Base-by-base conservation (phyloP, 192 early-diverging fungal genomes). In the Lobulomyces angularis region DNA sequence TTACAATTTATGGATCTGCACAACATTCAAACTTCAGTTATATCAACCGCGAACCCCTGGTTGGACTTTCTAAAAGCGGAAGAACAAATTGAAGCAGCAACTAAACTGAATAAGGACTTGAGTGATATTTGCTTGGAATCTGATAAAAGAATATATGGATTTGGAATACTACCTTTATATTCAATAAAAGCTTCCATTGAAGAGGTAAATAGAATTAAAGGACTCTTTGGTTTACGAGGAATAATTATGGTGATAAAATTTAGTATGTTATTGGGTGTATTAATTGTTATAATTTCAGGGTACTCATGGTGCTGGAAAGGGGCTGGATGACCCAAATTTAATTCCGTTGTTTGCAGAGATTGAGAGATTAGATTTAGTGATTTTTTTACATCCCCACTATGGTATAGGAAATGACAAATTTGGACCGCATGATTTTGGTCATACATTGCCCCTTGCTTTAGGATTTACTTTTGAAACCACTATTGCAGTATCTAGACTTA, bases 371-470 rank as follows among this genome's bases (percentile, higher is more conserved):
- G 18, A 29, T 3, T 27, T 64, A 17, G 37, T 53, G 28, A 16
- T 59, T 2, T 59, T 59, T 42, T 17, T 59, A 23, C 57, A 59
- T 27, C 57, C 57, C 11, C 57, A 59, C 32, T 64, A 59, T 24
- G 57, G 57, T 14, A 17, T 59, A 19, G 22, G 23, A 3, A 14
- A 11, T 18, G 25, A 38, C 3, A 5, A 40, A 19, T 56, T 12
- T 22, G 57, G 51, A 6, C 19, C 4, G 7, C 11, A 5, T 3
- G 8, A 19, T 21, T 35, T 38, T 53, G 57, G 57, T 22, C 57
- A 59, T 24, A 50, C 56, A n/a, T 28, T 59, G 3, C 39, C 57
- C 5, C 44, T 59, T 22, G 57, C 57, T 6, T 43, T 59, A 37
- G 62, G 55, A 48, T 53, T 53, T 29, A 46, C 51, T 3, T 53